These are phyloP conservation scores for Cercospora sesami DNA, from an alignment of 2,329 filamentous ascomycete genomes.

Conservation along the genomic window DNA sequence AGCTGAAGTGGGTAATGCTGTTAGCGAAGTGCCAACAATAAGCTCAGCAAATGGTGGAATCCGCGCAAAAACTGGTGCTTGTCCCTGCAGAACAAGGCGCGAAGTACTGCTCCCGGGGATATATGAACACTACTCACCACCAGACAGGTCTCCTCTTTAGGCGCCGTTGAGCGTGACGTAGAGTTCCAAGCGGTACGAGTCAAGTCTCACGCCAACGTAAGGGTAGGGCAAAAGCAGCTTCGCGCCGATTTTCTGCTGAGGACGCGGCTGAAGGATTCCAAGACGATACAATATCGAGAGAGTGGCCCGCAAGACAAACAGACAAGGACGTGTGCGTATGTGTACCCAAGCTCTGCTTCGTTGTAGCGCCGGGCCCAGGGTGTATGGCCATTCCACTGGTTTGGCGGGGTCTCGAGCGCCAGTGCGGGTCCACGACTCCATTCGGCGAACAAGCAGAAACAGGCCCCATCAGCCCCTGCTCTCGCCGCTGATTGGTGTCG, in stretches of 20 bases:
- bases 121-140: slow-evolving; percentile 10
- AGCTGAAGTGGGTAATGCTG: background rate
- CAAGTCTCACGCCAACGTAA: slow-evolving; percentile 6
- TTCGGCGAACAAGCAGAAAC: slow-evolving; percentile 6
- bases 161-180: slow-evolving; percentile 16
- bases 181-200: slow-evolving; percentile 6
- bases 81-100: slow-evolving; percentile 1
- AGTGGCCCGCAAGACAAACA: background rate
- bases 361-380: slow-evolving; percentile 13
- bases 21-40: background rate
- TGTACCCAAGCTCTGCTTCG: background rate
- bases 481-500: slow-evolving; percentile 5
- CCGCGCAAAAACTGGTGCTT: background rate
- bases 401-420: slow-evolving; percentile 14
- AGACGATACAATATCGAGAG: background rate
- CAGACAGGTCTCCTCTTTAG: slow-evolving; percentile 2
- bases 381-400: slow-evolving; percentile 5
- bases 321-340: background rate
- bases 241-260: background rate
- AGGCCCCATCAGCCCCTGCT: background rate
- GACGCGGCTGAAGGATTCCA: background rate
- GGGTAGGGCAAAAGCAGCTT: background rate
- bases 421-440: slow-evolving; percentile 8
- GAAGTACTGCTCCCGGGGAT: background rate
- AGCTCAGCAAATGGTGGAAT: background rate